A percentile compares a stretch with the other conserved stretches of the same genome.
Evolutionary conservation across 2,329 filamentous ascomycete species (phyloP).

Genomic region (Lasiodiplodia hormozganensis): DNA sequence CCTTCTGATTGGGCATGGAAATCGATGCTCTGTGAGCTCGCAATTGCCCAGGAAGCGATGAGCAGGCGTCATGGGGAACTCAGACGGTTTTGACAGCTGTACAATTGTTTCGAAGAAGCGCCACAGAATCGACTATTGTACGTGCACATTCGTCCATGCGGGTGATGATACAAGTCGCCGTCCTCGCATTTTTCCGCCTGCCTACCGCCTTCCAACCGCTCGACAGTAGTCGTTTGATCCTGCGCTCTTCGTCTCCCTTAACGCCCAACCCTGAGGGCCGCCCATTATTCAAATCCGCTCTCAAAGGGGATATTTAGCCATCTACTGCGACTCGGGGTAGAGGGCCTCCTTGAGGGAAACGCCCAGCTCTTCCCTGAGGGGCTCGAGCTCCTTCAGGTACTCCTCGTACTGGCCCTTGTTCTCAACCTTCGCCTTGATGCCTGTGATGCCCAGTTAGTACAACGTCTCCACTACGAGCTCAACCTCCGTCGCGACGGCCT

Average conservation of each 20-base stretch:
- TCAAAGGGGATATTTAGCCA: not conserved
- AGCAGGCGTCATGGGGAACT: not conserved
- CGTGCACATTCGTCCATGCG: slow-evolving; percentile 22
- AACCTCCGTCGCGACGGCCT: slow-evolving; percentile 1
- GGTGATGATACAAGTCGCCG: slow-evolving; percentile 29
- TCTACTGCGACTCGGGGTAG: slow-evolving; percentile 66
- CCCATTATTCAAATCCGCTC: slow-evolving; percentile 18
- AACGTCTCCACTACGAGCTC: not conserved
- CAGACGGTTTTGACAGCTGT: slow-evolving; percentile 21
- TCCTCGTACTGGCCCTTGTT: slow-evolving; percentile 97
- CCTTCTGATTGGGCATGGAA: not conserved
- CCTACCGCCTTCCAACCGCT: slow-evolving; percentile 16
- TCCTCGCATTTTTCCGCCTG: slow-evolving; percentile 6
- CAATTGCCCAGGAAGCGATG: not conserved
- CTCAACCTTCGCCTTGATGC: slow-evolving; percentile 99
- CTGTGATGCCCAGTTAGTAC: slow-evolving; percentile 53
- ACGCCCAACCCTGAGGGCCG: slow-evolving; percentile 6
- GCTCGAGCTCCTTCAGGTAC: slow-evolving; percentile 92
- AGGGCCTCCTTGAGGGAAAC: slow-evolving; percentile 90
- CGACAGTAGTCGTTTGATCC: slow-evolving; percentile 9
- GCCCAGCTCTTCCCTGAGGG: slow-evolving; percentile 90
- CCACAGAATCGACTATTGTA: slow-evolving; percentile 25
- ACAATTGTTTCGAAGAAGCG: slow-evolving; percentile 28
- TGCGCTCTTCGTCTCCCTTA: slow-evolving; percentile 14
- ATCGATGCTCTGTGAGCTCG: not conserved